Evolutionary conservation across 225 moss, liverwort and hornwort species (phyloP).

Genomic region (Marchantia paleacea): DNA sequence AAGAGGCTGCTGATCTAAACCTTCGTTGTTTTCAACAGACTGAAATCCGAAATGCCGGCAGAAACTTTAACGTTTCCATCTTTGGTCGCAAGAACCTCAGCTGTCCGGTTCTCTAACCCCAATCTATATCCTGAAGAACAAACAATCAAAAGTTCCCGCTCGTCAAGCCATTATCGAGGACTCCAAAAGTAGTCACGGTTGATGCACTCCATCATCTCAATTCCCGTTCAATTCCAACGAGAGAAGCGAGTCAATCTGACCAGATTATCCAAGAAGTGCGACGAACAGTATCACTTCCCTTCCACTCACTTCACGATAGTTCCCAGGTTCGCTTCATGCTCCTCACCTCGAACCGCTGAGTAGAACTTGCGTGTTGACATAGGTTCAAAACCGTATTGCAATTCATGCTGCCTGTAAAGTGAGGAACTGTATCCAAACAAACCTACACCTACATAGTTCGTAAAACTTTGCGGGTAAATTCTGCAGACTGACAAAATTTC

Average conservation of each 20-base stretch:
- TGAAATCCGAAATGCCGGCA: slow-evolving; percentile 64
- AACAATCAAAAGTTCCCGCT: neutral
- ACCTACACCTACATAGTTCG: neutral
- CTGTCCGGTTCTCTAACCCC: slow-evolving; percentile 68
- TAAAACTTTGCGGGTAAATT: neutral
- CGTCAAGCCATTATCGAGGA: neutral
- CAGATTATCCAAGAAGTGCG: neutral
- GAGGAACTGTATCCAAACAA: neutral
- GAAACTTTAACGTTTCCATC: slow-evolving; percentile 55
- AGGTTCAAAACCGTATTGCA: neutral
- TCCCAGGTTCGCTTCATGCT: neutral
- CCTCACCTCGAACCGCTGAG: neutral
- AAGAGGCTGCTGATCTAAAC: slow-evolving; percentile 22
- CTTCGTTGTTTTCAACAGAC: slow-evolving; percentile 87
- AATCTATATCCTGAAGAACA: slow-evolving; percentile 68
- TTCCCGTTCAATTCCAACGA: neutral
- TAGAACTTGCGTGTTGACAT: neutral
- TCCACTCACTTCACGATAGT: no score
- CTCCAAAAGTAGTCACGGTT: neutral
- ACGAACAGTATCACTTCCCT: no score
- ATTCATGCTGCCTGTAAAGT: neutral
- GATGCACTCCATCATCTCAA: neutral
- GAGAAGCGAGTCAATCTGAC: neutral
- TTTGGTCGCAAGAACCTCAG: slow-evolving; percentile 54
- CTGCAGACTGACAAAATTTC: neutral